Conservation (phyloP, 495 filamentous ascomycete species). For the Tuber borchii region DNA sequence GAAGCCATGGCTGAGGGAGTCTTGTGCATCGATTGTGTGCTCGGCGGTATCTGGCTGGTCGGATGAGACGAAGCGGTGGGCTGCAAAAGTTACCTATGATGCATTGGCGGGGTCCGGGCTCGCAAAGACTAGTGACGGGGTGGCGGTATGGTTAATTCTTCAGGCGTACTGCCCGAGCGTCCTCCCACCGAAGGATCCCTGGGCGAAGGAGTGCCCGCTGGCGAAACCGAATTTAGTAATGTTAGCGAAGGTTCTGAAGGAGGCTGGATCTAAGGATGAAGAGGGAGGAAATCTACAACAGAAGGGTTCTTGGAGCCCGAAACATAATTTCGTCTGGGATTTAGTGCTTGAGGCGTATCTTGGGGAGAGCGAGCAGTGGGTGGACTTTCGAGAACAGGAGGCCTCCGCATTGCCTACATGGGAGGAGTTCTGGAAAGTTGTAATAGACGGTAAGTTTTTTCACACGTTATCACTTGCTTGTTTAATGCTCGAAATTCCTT, state of each 20-base stretch:
- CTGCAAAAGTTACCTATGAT: conserved; percentile 57
- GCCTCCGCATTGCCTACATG: conserved; percentile 50
- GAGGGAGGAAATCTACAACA: conserved; percentile 49
- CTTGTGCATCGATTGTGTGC: conserved; percentile 64
- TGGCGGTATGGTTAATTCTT: conserved; percentile 76
- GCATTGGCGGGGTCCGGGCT: conserved; percentile 57
- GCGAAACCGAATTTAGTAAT: conserved; percentile 54
- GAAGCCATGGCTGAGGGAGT: conserved; percentile 83
- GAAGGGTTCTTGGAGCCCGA: conserved; percentile 65
- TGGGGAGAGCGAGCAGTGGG: conserved; percentile 43
- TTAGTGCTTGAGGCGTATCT: conserved; percentile 56
- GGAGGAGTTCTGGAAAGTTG: conserved; percentile 75
- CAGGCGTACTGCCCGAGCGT: conserved; percentile 58
- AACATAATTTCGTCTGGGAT: conserved; percentile 84
- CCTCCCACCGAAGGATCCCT: conserved; percentile 60
- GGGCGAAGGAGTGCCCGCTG: conserved; percentile 68
- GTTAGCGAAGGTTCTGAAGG: conserved; percentile 71
- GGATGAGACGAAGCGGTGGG: conserved; percentile 31
- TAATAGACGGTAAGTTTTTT: conserved; percentile 67
- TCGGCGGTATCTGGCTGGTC: conserved; percentile 18
- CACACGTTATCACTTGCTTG: background rate
- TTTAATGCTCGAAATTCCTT: background rate
- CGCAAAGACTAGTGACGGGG: conserved; percentile 71
- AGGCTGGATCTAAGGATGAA: conserved; percentile 55
- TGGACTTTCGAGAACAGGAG: conserved; percentile 42